A percentile compares a stretch with the other conserved stretches of the same genome.
These are phyloP conservation scores for Myxozyma sirexii DNA, from an alignment of 805 yeast genomes.

Conservation along the genomic window DNA sequence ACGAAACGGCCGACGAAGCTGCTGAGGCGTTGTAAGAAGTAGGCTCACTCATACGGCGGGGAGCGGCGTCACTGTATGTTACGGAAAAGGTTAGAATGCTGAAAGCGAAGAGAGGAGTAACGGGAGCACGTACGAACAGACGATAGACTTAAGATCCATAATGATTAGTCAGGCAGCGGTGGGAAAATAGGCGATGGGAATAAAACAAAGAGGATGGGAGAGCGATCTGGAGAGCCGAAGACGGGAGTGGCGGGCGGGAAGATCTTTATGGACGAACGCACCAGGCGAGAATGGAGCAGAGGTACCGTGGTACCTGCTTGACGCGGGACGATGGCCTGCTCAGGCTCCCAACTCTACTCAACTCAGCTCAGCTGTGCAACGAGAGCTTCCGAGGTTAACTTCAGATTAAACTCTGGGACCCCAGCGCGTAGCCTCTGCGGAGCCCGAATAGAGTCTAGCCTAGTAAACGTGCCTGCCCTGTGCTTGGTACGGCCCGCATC, in stretches of 20 bases:
- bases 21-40: neutral
- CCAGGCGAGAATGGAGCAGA: neutral
- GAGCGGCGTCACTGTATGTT: neutral
- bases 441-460: no score
- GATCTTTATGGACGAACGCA: neutral
- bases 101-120: neutral
- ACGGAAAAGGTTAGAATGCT: neutral
- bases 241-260: neutral
- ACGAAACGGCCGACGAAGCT: neutral
- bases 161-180: neutral
- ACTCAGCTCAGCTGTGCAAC: no score
- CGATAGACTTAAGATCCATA: slow-evolving; percentile 28
- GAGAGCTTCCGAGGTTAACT: no score
- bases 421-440: no score
- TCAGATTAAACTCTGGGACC: no score
- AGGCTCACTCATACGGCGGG: neutral
- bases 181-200: neutral
- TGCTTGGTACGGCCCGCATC: no score
- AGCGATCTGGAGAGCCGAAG: no score
- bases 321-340: no score
- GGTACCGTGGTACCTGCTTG: neutral
- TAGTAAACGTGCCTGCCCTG: no score
- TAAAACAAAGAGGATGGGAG: neutral
- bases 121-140: slow-evolving; percentile 21
- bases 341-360: no score